Conservation (phyloP, 495 filamentous ascomycete species). For the Podospora bellae-mahoneyi region DNA sequence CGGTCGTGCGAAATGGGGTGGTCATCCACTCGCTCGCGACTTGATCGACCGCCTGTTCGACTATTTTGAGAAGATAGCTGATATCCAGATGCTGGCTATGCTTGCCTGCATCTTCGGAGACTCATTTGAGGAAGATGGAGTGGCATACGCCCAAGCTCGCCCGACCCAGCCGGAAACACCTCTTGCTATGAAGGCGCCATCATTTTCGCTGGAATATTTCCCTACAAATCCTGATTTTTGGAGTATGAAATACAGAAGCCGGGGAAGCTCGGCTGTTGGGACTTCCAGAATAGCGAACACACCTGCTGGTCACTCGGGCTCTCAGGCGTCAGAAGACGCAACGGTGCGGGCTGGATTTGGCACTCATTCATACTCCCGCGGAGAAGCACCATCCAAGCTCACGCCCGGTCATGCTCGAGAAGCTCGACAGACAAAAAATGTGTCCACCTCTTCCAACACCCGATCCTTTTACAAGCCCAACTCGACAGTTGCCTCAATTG, state of each 20-base stretch:
- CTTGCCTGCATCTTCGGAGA: conserved; percentile 84
- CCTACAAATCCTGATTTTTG: conserved; percentile 58
- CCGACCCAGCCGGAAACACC: conserved; percentile 53
- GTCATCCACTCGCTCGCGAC: conserved; percentile 74
- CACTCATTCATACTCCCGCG: conserved; percentile 54
- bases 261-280: conserved; percentile 48
- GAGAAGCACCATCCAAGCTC: conserved; percentile 63
- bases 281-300: conserved; percentile 59
- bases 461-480: conserved; percentile 49
- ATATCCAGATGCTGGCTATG: conserved; percentile 95
- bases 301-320: conserved; percentile 56
- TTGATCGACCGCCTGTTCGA: conserved; percentile 68
- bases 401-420: conserved; percentile 36
- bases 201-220: conserved; percentile 66
- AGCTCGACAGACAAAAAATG: conserved; percentile 49
- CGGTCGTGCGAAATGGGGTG: conserved; percentile 78
- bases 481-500: conserved; percentile 60
- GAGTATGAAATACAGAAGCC: conserved; percentile 47
- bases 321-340: conserved; percentile 56
- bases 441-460: conserved; percentile 71
- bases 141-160: conserved; percentile 45
- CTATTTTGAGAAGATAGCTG: conserved; percentile 73
- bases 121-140: conserved; percentile 44
- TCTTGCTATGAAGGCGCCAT: conserved; percentile 61
- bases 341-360: conserved; percentile 48